Base-by-base conservation (phyloP, 1,139 yeast genomes). In the Torulaspora globosa region DNA sequence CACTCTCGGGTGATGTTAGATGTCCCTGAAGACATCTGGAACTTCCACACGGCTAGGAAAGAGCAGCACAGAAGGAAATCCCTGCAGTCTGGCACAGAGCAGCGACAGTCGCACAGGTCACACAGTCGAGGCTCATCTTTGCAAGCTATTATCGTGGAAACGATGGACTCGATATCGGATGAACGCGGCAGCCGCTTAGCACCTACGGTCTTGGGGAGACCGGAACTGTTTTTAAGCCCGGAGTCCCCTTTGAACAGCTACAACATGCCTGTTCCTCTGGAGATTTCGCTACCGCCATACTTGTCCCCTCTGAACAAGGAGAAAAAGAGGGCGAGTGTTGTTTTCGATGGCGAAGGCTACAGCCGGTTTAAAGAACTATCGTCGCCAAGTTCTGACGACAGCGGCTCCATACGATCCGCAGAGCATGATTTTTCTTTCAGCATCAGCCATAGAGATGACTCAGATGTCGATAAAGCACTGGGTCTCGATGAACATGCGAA, bases 181-280 rank as follows among this genome's bases (percentile, higher is more conserved):
- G 41, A 15, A 38, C 26, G 33, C n/a, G 36, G 30, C 3, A 43
- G 51, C 19, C 47, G 42, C 14, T 43, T 44, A n/a, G 41, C 53
- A 11, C 55, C 53, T 3, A 32, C 48, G 15, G 45, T 47, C 6
- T 37, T 53, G 18, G 49, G 41, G 12, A 51, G 31, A 18, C 36
- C 52, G 29, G 36, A 57, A 26, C 52, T 69, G 7, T 68, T 63
- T 42, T 46, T 69, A 12, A 56, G 67, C 8, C 60, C 70, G 2
- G 62, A 64, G 34, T 65, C 71, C 0, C 66, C 69, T 7, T 44
- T 69, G 34, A 69, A 68, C 47, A 50, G 51, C 12, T 59, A 59
- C 30, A 51, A 54, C 8, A 54, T 68, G 2, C 67, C 73, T 1
- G 59, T 69, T 1, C 73, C 73, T 3, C 55, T 67, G 14, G 68